Percentiles rank a stretch among this genome's conserved stretches.
phyloP scores from a whole-genome alignment of 2,329 filamentous ascomycete genomes.

The Cadophora sp. region DNA sequence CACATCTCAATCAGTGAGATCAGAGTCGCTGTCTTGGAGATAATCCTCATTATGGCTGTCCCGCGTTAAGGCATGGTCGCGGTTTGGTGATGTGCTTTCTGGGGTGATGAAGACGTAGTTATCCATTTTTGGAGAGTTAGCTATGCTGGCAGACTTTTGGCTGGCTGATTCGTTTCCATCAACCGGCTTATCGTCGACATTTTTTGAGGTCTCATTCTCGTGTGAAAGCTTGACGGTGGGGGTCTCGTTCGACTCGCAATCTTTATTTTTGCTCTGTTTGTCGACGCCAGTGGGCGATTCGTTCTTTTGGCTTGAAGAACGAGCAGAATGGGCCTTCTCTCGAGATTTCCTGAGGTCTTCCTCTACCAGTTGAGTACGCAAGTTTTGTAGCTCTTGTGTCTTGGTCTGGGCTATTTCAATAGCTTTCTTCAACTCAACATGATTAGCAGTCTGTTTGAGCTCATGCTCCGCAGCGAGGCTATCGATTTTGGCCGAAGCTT shows the following conservation, averaged over 20 bases:
- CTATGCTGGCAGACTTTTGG: not conserved
- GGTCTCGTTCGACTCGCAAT: not conserved
- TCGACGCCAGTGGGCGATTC: not conserved
- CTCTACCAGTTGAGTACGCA: not conserved
- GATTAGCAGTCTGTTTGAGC: not conserved
- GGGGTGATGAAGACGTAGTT: not conserved
- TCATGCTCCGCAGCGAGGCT: not conserved
- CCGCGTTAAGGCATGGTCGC: not conserved
- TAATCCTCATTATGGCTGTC: slow-evolving; percentile 1
- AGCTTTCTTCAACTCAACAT: not conserved
- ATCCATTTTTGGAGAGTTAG: not conserved
- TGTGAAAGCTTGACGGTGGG: not conserved
- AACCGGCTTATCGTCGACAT: not conserved
- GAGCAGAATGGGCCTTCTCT: not conserved
- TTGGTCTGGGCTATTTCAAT: not conserved
- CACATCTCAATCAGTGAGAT: not conserved
- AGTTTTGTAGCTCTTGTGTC: not conserved
- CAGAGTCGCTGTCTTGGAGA: not conserved
- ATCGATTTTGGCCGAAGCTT: not conserved
- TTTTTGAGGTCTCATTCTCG: not conserved
- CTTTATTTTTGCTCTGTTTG: not conserved
- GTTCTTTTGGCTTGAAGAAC: not conserved
- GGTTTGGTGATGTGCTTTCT: not conserved
- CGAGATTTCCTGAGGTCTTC: not conserved
- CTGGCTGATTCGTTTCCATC: too few relatives aligned